A percentile compares a stretch with the other conserved stretches of the same genome.
Evolutionary conservation across 2,329 filamentous ascomycete species (phyloP).

Genomic region (Fusarium zealandicum): DNA sequence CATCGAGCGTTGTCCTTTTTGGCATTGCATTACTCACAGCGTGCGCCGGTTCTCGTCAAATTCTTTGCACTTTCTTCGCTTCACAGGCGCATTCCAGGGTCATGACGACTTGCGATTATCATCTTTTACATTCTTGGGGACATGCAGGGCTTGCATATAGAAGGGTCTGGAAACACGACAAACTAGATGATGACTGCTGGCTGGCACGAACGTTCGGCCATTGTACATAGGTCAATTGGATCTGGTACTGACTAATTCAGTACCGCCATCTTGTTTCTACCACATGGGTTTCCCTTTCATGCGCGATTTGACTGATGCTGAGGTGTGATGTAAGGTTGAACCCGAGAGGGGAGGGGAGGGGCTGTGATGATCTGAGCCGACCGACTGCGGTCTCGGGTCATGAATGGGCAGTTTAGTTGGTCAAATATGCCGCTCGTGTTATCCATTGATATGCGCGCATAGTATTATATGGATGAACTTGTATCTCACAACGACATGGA

Average conservation of each 20-base stretch:
- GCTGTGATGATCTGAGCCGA: neutral
- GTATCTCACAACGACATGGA: neutral
- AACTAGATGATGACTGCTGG: slow-evolving; percentile 41
- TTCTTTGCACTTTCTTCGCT: slow-evolving; percentile 38
- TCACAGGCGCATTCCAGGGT: slow-evolving; percentile 42
- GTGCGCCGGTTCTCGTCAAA: slow-evolving; percentile 39
- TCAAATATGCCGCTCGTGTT: neutral
- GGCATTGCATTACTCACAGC: slow-evolving; percentile 41
- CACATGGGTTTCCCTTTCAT: neutral
- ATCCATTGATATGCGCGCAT: neutral
- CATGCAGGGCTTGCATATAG: slow-evolving; percentile 47
- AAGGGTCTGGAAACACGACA: slow-evolving; percentile 43
- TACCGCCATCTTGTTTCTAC: slow-evolving; percentile 34
- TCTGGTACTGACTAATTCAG: slow-evolving; percentile 34
- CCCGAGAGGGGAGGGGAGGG: too few relatives aligned
- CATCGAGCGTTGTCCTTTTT: slow-evolving; percentile 33
- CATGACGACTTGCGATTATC: slow-evolving; percentile 43
- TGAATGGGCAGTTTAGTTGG: neutral
- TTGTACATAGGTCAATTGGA: slow-evolving; percentile 44
- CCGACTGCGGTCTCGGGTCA: neutral
- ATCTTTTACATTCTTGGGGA: slow-evolving; percentile 37
- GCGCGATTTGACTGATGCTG: neutral
- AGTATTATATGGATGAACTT: too few relatives aligned
- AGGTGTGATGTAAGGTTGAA: neutral
- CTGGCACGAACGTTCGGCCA: slow-evolving; percentile 34